Base-by-base conservation (phyloP, 2,329 filamentous ascomycete genomes). In the Pseudopithomyces maydicus region DNA sequence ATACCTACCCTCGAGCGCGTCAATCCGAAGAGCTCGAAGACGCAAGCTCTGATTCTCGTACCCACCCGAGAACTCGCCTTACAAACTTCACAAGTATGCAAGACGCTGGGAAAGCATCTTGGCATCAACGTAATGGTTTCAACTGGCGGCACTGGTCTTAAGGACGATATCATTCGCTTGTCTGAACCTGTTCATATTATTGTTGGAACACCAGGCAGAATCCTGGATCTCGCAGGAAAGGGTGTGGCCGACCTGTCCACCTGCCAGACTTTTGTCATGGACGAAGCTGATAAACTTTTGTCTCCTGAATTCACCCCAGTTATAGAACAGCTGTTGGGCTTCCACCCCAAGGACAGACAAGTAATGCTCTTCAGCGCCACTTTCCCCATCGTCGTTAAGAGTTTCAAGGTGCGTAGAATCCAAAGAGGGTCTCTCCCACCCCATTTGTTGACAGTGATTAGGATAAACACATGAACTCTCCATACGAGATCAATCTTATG, bases 351-450 rank as follows among this genome's bases (percentile, higher is more conserved):
- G 77, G 94, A 99, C 74, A 90, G 95, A 57, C 95, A 99, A 79
- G 93, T 99, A 71, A 99, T 99, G 95, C 88, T 99, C 59, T 99
- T 99, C 82, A 97, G 92, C 68, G 96, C 96, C 58, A 99, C 95
- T 3, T 99, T 99, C 79, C 95, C 95, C 17, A 81, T 98, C 67
- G 95, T 96, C 54, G 95, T 99, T 71, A 98, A 99, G 82, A 88
- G 91, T 69, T 99, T 99, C 80, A 98, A 88, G 74, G 79, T 29
- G 8, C 26, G 26, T 81, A 74, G 7, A 57, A n/a, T 46, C 22
- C 15, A 33, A 17, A 17, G 12, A 33, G 36, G 32, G 43, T 23
- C 26, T 17, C 39, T 17, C 22, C 22, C 38, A 2, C 20, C 23
- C 22, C 36, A 17, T 29, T 43, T 62, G 43, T 61, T 66, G 38